These are phyloP conservation scores for Rhododendron griersonianum DNA, from an alignment of 148 eudicot species.

Conservation along the genomic window DNA sequence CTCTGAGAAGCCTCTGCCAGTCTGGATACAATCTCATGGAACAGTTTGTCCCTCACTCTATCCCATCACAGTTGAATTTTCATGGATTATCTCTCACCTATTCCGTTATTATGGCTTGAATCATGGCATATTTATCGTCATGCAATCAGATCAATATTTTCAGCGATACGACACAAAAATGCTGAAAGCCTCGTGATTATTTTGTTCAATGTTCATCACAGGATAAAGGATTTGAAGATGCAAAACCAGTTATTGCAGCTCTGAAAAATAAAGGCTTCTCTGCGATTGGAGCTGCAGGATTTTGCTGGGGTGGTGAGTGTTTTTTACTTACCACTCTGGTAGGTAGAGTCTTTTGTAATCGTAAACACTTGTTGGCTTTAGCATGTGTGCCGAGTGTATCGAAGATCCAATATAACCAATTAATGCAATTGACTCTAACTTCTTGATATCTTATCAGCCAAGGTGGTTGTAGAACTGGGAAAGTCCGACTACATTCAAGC, in stretches of 20 bases:
- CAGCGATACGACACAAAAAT: not conserved
- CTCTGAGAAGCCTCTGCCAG: constrained; percentile 24
- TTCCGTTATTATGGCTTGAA: not conserved
- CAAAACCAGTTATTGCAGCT: constrained; percentile 46
- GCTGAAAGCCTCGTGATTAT: not conserved
- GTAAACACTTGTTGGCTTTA: not conserved
- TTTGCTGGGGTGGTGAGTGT: constrained; percentile 69
- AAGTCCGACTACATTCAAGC: constrained; percentile 42
- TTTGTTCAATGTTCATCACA: constrained; percentile 11
- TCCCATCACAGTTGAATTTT: not conserved
- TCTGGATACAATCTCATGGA: constrained; percentile 35
- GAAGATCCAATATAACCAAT: not conserved
- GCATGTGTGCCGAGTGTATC: not conserved
- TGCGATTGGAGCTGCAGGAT: constrained; percentile 59
- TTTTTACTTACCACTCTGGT: not conserved
- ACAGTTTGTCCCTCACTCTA: constrained; percentile 27
- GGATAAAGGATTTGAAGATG: constrained; percentile 64
- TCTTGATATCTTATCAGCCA: constrained; percentile 28
- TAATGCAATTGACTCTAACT: not conserved
- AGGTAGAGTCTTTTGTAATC: not conserved
- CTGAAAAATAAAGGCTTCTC: constrained; percentile 29
- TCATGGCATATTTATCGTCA: not conserved
- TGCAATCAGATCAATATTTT: not conserved
- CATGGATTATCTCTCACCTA: not conserved
- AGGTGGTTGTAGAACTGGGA: constrained; percentile 49